These are phyloP conservation scores for Raddia guianensis DNA, from an alignment of 176 grass and related monocot species.

Conservation along the genomic window DNA sequence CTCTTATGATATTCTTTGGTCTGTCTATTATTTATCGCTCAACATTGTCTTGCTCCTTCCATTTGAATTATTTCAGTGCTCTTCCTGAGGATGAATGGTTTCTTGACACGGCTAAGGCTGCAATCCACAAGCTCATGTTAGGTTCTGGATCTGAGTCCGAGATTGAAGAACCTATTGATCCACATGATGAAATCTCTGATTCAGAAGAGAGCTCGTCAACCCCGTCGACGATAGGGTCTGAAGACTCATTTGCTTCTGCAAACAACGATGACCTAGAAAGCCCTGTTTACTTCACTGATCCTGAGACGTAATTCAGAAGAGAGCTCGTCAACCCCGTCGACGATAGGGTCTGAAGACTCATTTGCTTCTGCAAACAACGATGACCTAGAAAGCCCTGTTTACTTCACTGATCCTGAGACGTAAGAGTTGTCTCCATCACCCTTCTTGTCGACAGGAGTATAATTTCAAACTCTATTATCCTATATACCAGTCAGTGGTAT, in stretches of 20 bases:
- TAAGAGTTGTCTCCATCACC: conserved; percentile 29
- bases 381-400: conserved; percentile 77
- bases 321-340: conserved; percentile 45
- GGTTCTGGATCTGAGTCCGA: conserved; percentile 85
- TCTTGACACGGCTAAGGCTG: conserved; percentile 77
- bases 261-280: conserved; percentile 83
- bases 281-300: conserved; percentile 82
- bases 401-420: conserved; percentile 78
- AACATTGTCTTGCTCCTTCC: not conserved
- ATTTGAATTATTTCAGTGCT: conserved; percentile 50
- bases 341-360: conserved; percentile 65
- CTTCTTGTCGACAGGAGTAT: conserved; percentile 13
- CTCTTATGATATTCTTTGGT: not conserved
- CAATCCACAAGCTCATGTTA: conserved; percentile 84
- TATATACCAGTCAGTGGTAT: conserved; percentile 27
- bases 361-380: conserved; percentile 94
- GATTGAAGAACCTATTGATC: conserved; percentile 52
- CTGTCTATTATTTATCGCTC: conserved; percentile 29
- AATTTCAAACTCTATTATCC: conserved; percentile 4
- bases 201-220: conserved; percentile 63
- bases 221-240: conserved; percentile 48
- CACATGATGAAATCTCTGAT: conserved; percentile 61
- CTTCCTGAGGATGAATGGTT: conserved; percentile 97
- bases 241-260: conserved; percentile 94
- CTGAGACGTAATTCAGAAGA: conserved; percentile 73